phyloP scores from a whole-genome alignment of 2,329 filamentous ascomycete genomes.

The Paracoccidioides brasiliensis region DNA sequence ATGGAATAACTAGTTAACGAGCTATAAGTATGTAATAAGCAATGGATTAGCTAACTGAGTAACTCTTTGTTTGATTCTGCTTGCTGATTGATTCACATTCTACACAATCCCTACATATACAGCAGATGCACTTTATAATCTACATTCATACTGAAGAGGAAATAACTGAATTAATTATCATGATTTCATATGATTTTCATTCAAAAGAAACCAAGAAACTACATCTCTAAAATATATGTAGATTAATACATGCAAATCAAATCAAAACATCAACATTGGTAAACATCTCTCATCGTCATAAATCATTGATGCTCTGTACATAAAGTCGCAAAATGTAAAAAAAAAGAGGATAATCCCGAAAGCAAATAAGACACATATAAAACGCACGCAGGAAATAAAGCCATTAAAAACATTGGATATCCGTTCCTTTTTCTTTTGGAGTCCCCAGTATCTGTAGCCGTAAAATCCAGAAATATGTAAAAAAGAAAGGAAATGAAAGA shows the following conservation, averaged over 20 bases:
- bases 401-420: constrained; percentile 5
- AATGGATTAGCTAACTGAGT: too few relatives aligned
- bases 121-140: too few relatives aligned
- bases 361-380: constrained; percentile 3
- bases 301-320: constrained; percentile 1
- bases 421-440: background rate
- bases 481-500: background rate
- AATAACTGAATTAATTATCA: too few relatives aligned
- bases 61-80: too few relatives aligned
- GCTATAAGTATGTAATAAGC: too few relatives aligned
- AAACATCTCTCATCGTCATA: constrained; percentile 7
- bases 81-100: too few relatives aligned
- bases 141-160: too few relatives aligned
- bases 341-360: background rate
- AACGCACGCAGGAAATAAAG: constrained; percentile 2
- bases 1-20: too few relatives aligned
- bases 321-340: background rate
- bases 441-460: background rate
- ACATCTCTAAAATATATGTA: background rate
- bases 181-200: too few relatives aligned
- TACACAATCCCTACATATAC: too few relatives aligned
- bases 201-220: background rate
- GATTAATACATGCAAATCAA: background rate
- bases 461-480: background rate
- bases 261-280: background rate